A percentile compares a stretch with the other conserved stretches of the same genome.
Conservation (phyloP, 345 rosid genomes). For the Dovyalis caffra region DNA sequence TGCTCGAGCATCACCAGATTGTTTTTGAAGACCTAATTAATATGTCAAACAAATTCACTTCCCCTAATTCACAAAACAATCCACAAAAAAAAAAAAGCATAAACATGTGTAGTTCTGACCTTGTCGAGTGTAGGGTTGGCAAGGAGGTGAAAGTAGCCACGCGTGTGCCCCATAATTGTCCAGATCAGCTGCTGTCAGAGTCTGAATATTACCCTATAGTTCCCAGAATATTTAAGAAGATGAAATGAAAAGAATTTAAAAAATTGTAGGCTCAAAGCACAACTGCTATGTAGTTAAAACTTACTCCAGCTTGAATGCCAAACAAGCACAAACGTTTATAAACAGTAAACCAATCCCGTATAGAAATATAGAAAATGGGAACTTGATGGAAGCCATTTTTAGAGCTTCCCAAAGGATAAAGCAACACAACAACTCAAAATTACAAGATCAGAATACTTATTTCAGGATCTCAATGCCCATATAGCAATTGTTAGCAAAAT, state of each 20-base stretch:
- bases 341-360: no score
- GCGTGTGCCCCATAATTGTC: slow-evolving; percentile 70
- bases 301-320: neutral
- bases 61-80: slow-evolving; percentile 8
- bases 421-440: no score
- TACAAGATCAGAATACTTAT: no score
- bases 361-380: no score
- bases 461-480: no score
- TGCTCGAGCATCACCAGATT: slow-evolving; percentile 91
- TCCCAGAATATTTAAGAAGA: slow-evolving; percentile 5
- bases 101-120: slow-evolving; percentile 36
- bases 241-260: neutral
- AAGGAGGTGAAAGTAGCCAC: slow-evolving; percentile 99
- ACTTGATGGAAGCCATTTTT: no score
- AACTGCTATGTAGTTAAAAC: neutral
- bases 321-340: no score
- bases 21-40: slow-evolving; percentile 79
- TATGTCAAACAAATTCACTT: slow-evolving; percentile 5
- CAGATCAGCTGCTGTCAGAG: slow-evolving; percentile 66
- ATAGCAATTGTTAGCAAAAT: no score
- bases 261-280: neutral
- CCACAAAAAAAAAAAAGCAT: neutral
- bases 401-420: no score
- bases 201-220: slow-evolving; percentile 83
- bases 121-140: slow-evolving; percentile 97